These are phyloP conservation scores for Grosmannia huntii DNA, from an alignment of 2,329 filamentous ascomycete species.

Conservation along the genomic window DNA sequence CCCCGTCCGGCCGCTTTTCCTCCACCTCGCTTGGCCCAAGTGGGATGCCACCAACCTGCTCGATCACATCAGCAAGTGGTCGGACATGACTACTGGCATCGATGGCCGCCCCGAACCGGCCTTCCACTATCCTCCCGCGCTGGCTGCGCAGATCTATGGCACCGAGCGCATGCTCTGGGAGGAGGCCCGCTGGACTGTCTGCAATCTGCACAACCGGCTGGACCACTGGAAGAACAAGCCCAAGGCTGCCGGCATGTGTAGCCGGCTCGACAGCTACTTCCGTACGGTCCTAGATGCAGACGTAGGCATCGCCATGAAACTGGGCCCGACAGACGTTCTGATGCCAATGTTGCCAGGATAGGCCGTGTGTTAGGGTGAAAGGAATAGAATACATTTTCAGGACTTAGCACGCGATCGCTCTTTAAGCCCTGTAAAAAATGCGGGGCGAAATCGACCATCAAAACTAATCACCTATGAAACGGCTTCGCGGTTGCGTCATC, in stretches of 20 bases:
- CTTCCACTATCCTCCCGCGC: slow-evolving; percentile 16
- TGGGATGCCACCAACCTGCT: slow-evolving; percentile 19
- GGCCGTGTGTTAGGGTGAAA: background rate
- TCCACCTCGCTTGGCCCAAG: slow-evolving; percentile 23
- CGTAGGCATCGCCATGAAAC: background rate
- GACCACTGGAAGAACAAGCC: slow-evolving; percentile 5
- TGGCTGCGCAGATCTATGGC: slow-evolving; percentile 17
- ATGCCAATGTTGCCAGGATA: background rate
- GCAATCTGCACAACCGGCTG: slow-evolving; percentile 13
- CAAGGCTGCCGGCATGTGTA: slow-evolving; percentile 4
- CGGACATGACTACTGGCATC: slow-evolving; percentile 12
- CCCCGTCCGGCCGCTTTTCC: slow-evolving; percentile 17
- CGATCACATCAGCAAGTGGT: slow-evolving; percentile 12
- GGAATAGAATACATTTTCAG: background rate
- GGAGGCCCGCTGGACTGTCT: slow-evolving; percentile 19
- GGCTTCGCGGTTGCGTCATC: background rate
- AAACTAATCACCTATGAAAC: background rate
- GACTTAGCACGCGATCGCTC: too few species aligned
- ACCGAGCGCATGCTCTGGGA: slow-evolving; percentile 21
- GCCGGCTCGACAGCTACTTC: slow-evolving; percentile 2
- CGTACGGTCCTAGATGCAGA: background rate
- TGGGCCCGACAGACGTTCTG: slow-evolving; percentile 6
- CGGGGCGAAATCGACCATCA: background rate
- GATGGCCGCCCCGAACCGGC: slow-evolving; percentile 17
- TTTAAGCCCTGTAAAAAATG: background rate